Evolutionary conservation across 2,329 filamentous ascomycete genomes (phyloP).

Genomic region (Nannizziopsis barbatae): DNA sequence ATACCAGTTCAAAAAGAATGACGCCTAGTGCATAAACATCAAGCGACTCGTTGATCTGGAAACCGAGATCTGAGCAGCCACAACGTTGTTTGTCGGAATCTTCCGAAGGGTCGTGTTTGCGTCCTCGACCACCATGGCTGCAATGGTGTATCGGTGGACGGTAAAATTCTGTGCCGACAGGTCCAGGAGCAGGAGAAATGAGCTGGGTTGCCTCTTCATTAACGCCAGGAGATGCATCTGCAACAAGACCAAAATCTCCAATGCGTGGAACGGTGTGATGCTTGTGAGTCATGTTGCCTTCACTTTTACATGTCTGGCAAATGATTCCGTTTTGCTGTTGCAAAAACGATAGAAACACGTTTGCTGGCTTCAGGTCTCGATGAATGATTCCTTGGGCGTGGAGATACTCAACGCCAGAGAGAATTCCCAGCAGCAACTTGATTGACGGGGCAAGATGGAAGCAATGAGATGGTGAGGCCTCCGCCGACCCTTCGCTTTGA

Average conservation of each 20-base stretch:
- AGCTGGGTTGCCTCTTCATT: conserved; percentile 18
- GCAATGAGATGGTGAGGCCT: conserved; percentile 42
- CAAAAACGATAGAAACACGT: conserved; percentile 50
- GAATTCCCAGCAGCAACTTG: conserved; percentile 46
- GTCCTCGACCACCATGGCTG: conserved; percentile 7
- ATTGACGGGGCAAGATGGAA: conserved; percentile 50
- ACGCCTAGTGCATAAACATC: conserved; percentile 54
- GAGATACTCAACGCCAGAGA: conserved; percentile 55
- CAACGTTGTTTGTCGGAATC: conserved; percentile 20
- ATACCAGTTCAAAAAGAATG: conserved; percentile 52
- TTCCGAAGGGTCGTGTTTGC: background rate
- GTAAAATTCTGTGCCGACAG: conserved; percentile 53
- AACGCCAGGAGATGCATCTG: conserved; percentile 39
- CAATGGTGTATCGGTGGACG: conserved; percentile 34
- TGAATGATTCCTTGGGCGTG: conserved; percentile 52
- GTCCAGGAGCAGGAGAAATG: conserved; percentile 22
- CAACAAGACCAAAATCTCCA: conserved; percentile 57
- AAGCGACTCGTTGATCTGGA: conserved; percentile 38
- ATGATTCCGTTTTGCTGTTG: conserved; percentile 27
- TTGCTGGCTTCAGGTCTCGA: conserved; percentile 57
- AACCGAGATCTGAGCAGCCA: background rate
- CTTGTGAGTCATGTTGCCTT: conserved; percentile 11
- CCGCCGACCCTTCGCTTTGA: background rate
- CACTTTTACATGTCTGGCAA: conserved; percentile 37
- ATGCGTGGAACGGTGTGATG: conserved; percentile 48